These are phyloP conservation scores for Trypanosoma boissoni DNA, from an alignment of 208 protist species.

Conservation along the genomic window DNA sequence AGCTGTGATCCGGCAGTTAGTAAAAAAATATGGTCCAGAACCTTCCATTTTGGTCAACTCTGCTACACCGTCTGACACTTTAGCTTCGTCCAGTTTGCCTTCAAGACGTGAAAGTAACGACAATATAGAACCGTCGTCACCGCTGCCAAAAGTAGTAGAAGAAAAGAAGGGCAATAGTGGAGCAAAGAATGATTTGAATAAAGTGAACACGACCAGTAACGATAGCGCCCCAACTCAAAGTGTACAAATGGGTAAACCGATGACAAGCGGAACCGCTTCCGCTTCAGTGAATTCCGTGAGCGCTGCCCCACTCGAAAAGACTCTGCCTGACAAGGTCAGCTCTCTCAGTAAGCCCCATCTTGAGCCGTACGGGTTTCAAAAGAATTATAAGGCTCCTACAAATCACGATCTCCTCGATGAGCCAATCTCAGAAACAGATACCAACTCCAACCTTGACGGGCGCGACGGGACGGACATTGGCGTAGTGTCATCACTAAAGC, in stretches of 20 bases:
- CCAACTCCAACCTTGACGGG: not conserved
- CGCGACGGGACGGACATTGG: not conserved
- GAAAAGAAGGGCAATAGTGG: no score
- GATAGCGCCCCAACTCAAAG: no score
- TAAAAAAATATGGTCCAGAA: slow-evolving; percentile 77
- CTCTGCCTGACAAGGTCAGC: not conserved
- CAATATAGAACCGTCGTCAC: no score
- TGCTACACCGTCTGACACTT: not conserved
- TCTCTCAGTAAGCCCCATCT: slow-evolving; percentile 1
- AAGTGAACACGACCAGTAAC: no score
- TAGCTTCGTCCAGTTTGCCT: not conserved
- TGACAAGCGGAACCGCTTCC: no score
- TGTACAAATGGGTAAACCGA: no score
- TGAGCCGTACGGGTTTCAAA: slow-evolving; percentile 8
- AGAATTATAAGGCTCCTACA: slow-evolving; percentile 8
- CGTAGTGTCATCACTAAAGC: not conserved
- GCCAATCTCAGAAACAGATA: slow-evolving; percentile 12
- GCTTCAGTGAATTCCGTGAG: not conserved
- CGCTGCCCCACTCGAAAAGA: not conserved
- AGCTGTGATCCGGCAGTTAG: slow-evolving; percentile 58
- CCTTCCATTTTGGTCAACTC: slow-evolving; percentile 8
- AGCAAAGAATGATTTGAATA: no score
- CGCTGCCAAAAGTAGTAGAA: no score
- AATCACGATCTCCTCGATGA: slow-evolving; percentile 15
- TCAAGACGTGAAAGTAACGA: not conserved